These are phyloP conservation scores for Boletus patriciae DNA, from an alignment of 768 basidiomycete species.

Conservation along the genomic window DNA sequence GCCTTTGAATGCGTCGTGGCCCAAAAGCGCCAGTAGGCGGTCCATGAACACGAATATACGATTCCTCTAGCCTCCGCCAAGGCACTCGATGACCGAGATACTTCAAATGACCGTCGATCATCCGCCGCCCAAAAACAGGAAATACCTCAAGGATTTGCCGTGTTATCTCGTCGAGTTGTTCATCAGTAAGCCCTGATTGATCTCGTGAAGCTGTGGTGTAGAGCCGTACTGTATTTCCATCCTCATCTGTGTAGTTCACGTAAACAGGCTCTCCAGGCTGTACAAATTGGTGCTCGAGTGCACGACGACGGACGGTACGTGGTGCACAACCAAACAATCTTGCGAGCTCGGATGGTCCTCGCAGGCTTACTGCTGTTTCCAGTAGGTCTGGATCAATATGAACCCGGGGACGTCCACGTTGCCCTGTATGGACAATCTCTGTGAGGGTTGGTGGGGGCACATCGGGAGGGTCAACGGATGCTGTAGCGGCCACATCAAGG, in stretches of 20 bases:
- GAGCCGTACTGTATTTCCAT: background rate
- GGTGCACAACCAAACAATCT: background rate
- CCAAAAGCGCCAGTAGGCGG: background rate
- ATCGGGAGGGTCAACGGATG: background rate
- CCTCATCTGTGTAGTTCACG: background rate
- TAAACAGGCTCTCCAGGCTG: background rate
- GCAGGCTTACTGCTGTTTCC: background rate
- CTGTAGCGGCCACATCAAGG: background rate
- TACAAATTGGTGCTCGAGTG: background rate
- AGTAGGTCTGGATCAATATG: background rate
- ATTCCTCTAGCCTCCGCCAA: background rate
- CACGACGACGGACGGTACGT: background rate
- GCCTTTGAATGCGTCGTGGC: background rate
- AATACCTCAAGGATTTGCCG: background rate
- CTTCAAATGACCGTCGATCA: background rate
- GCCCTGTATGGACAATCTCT: background rate
- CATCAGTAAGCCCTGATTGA: background rate
- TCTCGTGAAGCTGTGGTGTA: background rate
- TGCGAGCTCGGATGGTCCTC: background rate
- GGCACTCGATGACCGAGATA: background rate
- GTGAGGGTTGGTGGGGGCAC: background rate
- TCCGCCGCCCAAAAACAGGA: background rate
- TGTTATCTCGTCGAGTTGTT: background rate
- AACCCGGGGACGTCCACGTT: too few species aligned
- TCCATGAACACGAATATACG: background rate